Evolutionary conservation across 2,329 filamentous ascomycete species (phyloP).

Genomic region (Penicillium olsonii): DNA sequence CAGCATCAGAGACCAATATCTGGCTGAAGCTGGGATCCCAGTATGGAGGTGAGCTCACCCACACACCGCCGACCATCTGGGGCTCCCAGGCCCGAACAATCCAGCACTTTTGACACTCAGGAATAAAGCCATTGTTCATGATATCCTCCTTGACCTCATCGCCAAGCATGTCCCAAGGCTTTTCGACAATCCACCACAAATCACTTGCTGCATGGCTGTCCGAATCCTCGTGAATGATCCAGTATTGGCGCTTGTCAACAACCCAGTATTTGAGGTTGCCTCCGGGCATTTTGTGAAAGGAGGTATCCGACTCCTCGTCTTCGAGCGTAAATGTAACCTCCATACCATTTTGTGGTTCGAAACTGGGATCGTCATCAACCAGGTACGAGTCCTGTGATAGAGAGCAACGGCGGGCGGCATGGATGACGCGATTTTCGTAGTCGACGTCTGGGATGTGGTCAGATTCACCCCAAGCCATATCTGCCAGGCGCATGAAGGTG

Average conservation of each 20-base stretch:
- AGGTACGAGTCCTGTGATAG: conserved; percentile 2
- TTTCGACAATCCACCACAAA: conserved; percentile 13
- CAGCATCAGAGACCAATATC: conserved; percentile 7
- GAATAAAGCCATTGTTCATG: neutral
- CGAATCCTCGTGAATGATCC: conserved; percentile 5
- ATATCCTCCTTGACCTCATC: conserved; percentile 3
- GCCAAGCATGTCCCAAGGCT: conserved; percentile 11
- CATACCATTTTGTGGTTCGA: conserved; percentile 6
- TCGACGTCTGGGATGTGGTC: conserved; percentile 9
- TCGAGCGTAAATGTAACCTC: conserved; percentile 3
- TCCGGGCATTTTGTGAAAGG: conserved; percentile 6
- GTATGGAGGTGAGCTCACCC: conserved; percentile 4
- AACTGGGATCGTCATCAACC: conserved; percentile 5
- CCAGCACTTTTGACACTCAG: conserved; percentile 11
- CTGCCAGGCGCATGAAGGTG: conserved; percentile 9
- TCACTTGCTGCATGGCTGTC: neutral
- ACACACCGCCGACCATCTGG: neutral
- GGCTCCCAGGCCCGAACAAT: conserved; percentile 8
- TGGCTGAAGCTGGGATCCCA: conserved; percentile 15
- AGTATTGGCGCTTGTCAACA: conserved; percentile 11
- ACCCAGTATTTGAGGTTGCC: conserved; percentile 8
- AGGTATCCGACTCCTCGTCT: conserved; percentile 2
- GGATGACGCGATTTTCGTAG: conserved; percentile 1
- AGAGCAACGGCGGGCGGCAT: conserved; percentile 8
- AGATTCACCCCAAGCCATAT: conserved; percentile 13